Conservation (phyloP, 1,139 yeast genomes). For the Protomyces inundatus region DNA sequence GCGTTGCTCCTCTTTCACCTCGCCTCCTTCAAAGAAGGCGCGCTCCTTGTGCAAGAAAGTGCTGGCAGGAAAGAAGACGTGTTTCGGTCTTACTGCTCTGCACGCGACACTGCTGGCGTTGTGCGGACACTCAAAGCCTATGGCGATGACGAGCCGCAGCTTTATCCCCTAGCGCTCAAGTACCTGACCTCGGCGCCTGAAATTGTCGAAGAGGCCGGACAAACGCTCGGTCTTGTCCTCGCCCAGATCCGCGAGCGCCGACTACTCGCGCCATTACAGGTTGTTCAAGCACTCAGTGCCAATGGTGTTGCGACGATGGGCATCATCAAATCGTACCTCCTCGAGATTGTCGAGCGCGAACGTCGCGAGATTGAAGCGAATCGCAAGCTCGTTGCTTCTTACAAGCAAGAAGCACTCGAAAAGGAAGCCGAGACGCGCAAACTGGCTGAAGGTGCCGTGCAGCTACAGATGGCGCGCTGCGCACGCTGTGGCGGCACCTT, state of each 20-base stretch:
- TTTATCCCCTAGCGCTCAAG: constrained; percentile 61
- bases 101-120: constrained; percentile 56
- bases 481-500: constrained; percentile 62
- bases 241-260: constrained; percentile 51
- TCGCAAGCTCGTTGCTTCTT: constrained; percentile 59
- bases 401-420: constrained; percentile 59
- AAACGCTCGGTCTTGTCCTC: constrained; percentile 50
- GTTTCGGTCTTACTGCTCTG: constrained; percentile 58
- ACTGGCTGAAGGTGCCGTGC: constrained; percentile 46
- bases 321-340: constrained; percentile 61
- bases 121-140: constrained; percentile 53
- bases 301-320: constrained; percentile 69
- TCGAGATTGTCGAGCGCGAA: constrained; percentile 57
- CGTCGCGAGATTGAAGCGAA: constrained; percentile 65
- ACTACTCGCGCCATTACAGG: constrained; percentile 67
- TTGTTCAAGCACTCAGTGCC: constrained; percentile 61
- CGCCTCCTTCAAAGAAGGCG: constrained; percentile 33
- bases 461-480: constrained; percentile 67
- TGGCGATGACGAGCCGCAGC: constrained; percentile 58
- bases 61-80: constrained; percentile 57
- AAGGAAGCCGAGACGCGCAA: constrained; percentile 53
- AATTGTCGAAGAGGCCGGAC: constrained; percentile 50
- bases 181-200: constrained; percentile 58
- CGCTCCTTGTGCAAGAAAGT: constrained; percentile 41
- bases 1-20: constrained; percentile 34